Base-by-base conservation (phyloP, 163 green algal species). In the Coccomyxa subellipsoidea region DNA sequence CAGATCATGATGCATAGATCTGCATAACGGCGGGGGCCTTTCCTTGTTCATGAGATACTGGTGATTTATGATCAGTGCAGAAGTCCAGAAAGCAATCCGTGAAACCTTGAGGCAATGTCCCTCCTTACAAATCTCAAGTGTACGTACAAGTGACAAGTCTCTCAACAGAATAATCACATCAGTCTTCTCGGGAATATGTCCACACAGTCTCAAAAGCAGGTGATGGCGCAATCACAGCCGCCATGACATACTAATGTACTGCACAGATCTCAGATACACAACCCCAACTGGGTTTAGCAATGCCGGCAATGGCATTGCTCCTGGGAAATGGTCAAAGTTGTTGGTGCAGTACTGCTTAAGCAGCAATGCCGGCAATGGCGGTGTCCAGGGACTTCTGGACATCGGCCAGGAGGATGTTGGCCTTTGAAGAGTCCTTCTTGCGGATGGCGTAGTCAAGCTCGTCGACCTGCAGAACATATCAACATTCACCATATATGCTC, bases 401-500 rank as follows among this genome's bases (percentile, higher is more conserved):
- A 4, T 82, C 72, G 15, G 79, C 81, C 69, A 97, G 90, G 69
- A 90, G 89, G 25, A 83, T 80, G 38, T 85, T 15, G 36, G 94
- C 89, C 21, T 87, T 81, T 32, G 85, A 80, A 81, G 92, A 76
- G 87, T 97, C 86, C 92, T 98, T 98, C 84, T 91, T 89, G 75
- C 92, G 89, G 83, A 98, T 88, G 54, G 90, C 82, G 76, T 93
- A 93, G 90, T 98, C 94, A 66, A 97, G 88, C 34, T 91, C 88
- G 83, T 95, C 91, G 78, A 93, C 89, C 90, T 95, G 39, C 23
- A 23, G 39, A 77, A 77, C 66, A 32, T 73, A 4, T 27, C 47
- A 59, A 59, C 0, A 59, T 27, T 18, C 3, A 21, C 23, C 21
- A 12, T 59, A 8, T 23, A 8, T 18, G 21, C 15, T 59, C 15